Percentiles rank a stretch among this genome's conserved stretches.
Conservation (phyloP, 1,284 basidiomycete species). For the Fomitopsis betulina region DNA sequence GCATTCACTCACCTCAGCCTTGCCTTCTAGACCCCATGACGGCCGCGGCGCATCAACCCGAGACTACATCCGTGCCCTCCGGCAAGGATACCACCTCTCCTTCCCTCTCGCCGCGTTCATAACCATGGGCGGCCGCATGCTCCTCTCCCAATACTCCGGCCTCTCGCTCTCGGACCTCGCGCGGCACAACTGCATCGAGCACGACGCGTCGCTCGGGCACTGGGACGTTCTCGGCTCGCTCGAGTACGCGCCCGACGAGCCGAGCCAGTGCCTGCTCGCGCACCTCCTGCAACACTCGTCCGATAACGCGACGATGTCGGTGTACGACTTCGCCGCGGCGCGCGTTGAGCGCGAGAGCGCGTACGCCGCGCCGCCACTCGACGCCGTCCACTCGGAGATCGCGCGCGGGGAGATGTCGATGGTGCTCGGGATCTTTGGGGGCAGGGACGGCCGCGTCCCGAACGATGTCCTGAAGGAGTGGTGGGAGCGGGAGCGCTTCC, state of each 20-base stretch:
- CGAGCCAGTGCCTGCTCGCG: slow-evolving; percentile 16
- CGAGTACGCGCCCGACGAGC: slow-evolving; percentile 23
- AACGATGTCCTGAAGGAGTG: slow-evolving; percentile 5
- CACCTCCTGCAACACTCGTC: slow-evolving; percentile 15
- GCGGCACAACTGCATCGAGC: slow-evolving; percentile 30
- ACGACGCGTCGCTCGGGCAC: slow-evolving; percentile 32
- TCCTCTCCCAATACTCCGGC: slow-evolving; percentile 19
- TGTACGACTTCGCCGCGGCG: slow-evolving; percentile 23
- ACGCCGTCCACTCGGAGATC: slow-evolving; percentile 26
- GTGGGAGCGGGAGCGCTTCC: slow-evolving; percentile 10
- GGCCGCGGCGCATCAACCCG: slow-evolving; percentile 20
- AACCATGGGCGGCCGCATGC: slow-evolving; percentile 19
- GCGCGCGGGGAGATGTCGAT: slow-evolving; percentile 31
- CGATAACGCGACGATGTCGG: slow-evolving; percentile 16
- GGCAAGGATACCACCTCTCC: slow-evolving; percentile 27
- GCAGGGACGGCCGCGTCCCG: slow-evolving; percentile 4
- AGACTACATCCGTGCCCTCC: slow-evolving; percentile 21
- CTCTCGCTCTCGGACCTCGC: slow-evolving; percentile 9
- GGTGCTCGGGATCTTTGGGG: slow-evolving; percentile 21
- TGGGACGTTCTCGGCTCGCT: slow-evolving; percentile 19
- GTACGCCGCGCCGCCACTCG: slow-evolving; percentile 15
- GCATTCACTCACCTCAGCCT: neutral
- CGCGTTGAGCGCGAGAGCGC: slow-evolving; percentile 20
- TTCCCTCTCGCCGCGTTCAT: slow-evolving; percentile 23
- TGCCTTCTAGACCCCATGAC: slow-evolving; percentile 18